Percentiles rank a stretch among this genome's conserved stretches.
Evolutionary conservation across 306 rosid genomes (phyloP).

Genomic region (Corylus americana): DNA sequence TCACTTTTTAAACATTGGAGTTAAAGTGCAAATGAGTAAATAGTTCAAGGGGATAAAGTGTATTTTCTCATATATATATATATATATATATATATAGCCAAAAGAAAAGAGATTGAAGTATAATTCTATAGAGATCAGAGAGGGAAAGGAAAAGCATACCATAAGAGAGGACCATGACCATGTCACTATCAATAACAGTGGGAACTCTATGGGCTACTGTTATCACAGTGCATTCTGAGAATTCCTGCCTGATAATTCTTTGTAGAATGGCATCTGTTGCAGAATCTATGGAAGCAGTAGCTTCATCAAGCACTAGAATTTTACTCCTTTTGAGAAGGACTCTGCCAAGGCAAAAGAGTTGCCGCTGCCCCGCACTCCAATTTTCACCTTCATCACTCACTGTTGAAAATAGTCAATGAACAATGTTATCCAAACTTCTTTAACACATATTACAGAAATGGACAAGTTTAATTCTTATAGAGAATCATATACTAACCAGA

Average conservation of each 20-base stretch:
- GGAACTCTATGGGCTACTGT: conserved; percentile 70
- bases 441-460: background rate
- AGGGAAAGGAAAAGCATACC: conserved; percentile 36
- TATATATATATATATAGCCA: no score
- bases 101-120: no score
- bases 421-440: background rate
- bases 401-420: background rate
- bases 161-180: conserved; percentile 69
- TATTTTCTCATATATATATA: no score
- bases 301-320: conserved; percentile 70
- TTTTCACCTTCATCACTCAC: conserved; percentile 70
- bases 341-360: conserved; percentile 63
- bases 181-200: conserved; percentile 61
- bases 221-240: conserved; percentile 52
- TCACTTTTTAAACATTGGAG: no score
- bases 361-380: conserved; percentile 70
- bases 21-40: no score
- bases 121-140: background rate
- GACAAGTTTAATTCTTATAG: background rate
- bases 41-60: no score
- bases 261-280: conserved; percentile 62
- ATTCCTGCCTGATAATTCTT: conserved; percentile 45
- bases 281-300: conserved; percentile 69
- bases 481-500: conserved; percentile 35
- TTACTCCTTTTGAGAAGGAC: conserved; percentile 53